phyloP scores from a whole-genome alignment of 331 rosid species.

The Ulmus americana region DNA sequence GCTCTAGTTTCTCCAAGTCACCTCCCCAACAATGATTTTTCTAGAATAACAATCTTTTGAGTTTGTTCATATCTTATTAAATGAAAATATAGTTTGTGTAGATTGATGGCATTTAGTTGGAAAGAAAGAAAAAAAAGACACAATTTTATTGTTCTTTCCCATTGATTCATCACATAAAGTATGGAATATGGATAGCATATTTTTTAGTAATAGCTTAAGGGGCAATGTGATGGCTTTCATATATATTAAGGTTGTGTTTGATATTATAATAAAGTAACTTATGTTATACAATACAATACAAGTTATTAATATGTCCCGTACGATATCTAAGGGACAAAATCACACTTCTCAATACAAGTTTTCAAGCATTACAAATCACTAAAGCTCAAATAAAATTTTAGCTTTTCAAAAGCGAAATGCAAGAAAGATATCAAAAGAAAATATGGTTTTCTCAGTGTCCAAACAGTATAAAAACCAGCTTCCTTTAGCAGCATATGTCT shows the following conservation, averaged over 20 bases:
- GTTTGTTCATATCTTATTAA: constrained; percentile 22
- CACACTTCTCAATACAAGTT: no score
- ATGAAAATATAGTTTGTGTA: constrained; percentile 39
- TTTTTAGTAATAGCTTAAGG: no score
- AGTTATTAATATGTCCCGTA: no score
- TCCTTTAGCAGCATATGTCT: constrained; percentile 16
- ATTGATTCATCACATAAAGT: not conserved
- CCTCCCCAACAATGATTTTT: constrained; percentile 38
- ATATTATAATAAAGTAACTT: no score
- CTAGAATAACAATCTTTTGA: constrained; percentile 8
- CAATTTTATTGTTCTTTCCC: constrained; percentile 21
- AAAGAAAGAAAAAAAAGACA: constrained; percentile 24
- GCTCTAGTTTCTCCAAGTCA: constrained; percentile 90
- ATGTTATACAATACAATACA: no score
- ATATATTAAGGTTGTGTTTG: no score
- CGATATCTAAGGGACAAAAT: no score
- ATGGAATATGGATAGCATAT: no score
- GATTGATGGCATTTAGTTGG: constrained; percentile 29
- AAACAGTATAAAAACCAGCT: constrained; percentile 21
- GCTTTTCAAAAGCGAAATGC: no score
- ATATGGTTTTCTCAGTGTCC: constrained; percentile 13
- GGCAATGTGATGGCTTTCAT: no score
- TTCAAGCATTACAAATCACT: not conserved
- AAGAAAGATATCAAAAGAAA: not conserved
- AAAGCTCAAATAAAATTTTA: not conserved